Percentiles rank a stretch among this genome's conserved stretches.
Evolutionary conservation across 129 eudicot genomes (phyloP).

Genomic region (Lactuca sativa): DNA sequence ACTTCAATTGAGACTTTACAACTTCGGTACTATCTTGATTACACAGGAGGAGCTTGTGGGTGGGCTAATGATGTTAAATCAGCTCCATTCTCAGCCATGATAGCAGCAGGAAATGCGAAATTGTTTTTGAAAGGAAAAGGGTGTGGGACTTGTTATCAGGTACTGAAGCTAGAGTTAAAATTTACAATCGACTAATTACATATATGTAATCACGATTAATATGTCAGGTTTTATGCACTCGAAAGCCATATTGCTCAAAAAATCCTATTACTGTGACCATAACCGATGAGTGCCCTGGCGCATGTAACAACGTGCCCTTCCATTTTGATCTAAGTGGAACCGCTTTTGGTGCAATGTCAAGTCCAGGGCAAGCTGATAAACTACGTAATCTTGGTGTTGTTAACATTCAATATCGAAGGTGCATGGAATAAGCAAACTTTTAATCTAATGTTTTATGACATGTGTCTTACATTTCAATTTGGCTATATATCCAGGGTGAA

Average conservation of each 20-base stretch:
- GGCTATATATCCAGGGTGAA: slow-evolving; percentile 29
- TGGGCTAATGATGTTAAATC: slow-evolving; percentile 36
- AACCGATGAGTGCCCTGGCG: slow-evolving; percentile 51
- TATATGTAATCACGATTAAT: neutral
- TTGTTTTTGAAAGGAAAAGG: slow-evolving; percentile 38
- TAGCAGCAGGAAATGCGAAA: slow-evolving; percentile 49
- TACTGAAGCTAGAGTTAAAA: neutral
- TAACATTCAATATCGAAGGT: slow-evolving; percentile 44
- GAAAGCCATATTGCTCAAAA: slow-evolving; percentile 40
- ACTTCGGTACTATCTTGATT: neutral
- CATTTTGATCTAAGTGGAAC: slow-evolving; percentile 53
- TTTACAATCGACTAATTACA: neutral
- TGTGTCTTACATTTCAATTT: neutral
- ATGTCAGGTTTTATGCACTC: slow-evolving; percentile 38
- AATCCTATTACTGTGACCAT: slow-evolving; percentile 41
- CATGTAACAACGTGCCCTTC: slow-evolving; percentile 30
- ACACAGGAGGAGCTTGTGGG: slow-evolving; percentile 49
- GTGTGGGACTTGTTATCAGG: slow-evolving; percentile 51
- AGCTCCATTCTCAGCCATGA: slow-evolving; percentile 40
- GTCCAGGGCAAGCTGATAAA: slow-evolving; percentile 36
- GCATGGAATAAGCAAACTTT: neutral
- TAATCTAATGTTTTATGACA: neutral
- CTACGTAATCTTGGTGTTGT: slow-evolving; percentile 42
- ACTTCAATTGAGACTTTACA: slow-evolving; percentile 3
- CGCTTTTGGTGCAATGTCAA: slow-evolving; percentile 52